Base-by-base conservation (phyloP, 2,329 filamentous ascomycete species). In the Pseudogymnoascus verrucosus region DNA sequence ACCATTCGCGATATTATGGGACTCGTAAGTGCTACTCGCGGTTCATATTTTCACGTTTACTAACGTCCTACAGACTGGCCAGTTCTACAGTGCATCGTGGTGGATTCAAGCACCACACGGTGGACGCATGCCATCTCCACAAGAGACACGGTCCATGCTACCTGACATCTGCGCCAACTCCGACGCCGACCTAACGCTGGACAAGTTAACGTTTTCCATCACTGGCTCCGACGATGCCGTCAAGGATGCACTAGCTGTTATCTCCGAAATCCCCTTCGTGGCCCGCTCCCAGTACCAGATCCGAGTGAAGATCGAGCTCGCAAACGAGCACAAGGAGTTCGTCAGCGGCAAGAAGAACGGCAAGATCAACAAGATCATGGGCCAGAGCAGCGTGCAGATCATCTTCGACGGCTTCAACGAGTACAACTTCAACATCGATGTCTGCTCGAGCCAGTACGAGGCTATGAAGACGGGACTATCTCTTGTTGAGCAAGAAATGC, bases 311-410 rank as follows among this genome's bases (percentile, higher is more conserved):
- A 96, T 99, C 67, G 95, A 99, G 79, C 88, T 99, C 64, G 95
- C 95, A 72, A 98, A 98, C 73, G 95, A 99, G 78, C 95, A 99
- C 80, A 99, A 99, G 77, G 95, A 99, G 74, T 99, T 99, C 74
- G 95, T 99, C 64, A 97, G 93, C 70, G 95, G 95, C 70, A 99
- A 99, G 82, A 99, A 99, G 82, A 99, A 99, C 71, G 95, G 95
- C 77, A 99, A 99, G 80, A 99, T 99, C 77, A 99, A 99, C 82
- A 99, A 99, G 82, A 99, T 99, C 72, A 99, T 99, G 95, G 95
- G 93, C 23, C 93, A 98, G 77, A 97, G 93, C 82, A 97, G 96
- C 71, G 95, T 99, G 11, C 95, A 99, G 77, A 98, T 99, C 72
- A 93, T 99, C 67, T 99, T 99, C 69, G 95, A 99, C 74, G 93